phyloP scores from a whole-genome alignment of 2,329 filamentous ascomycete species.

The Diaporthe ilicicola region DNA sequence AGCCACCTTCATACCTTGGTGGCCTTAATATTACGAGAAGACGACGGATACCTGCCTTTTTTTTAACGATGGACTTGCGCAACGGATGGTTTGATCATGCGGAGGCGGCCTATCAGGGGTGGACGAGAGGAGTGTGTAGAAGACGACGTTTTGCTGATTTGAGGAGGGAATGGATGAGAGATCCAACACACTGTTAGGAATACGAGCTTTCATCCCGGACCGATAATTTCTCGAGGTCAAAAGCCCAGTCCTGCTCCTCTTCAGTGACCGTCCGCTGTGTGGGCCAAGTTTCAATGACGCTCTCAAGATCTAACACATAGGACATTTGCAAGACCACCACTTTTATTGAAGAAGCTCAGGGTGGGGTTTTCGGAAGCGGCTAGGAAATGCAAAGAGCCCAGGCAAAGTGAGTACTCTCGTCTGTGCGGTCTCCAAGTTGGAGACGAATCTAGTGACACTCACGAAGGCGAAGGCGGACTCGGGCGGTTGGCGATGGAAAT shows the following conservation, averaged over 20 bases:
- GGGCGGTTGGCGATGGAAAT: neutral
- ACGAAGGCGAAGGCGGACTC: neutral
- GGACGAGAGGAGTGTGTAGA: conserved; percentile 5
- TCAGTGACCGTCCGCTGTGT: neutral
- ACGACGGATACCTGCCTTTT: conserved; percentile 32
- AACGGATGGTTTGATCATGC: conserved; percentile 24
- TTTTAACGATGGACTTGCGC: conserved; percentile 28
- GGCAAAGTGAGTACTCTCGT: no score
- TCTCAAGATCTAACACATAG: neutral
- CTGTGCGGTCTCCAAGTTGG: neutral
- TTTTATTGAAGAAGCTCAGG: neutral
- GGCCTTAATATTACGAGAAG: conserved; percentile 33
- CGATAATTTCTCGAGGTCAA: neutral
- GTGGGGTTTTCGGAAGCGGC: no score
- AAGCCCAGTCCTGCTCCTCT: neutral
- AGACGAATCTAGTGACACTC: neutral
- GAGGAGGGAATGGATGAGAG: neutral
- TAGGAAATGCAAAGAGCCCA: neutral
- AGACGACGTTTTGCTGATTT: conserved; percentile 3
- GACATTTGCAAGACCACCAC: neutral
- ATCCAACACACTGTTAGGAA: conserved; percentile 24
- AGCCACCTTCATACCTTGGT: conserved; percentile 30
- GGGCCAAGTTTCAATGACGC: neutral
- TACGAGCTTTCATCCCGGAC: conserved; percentile 22
- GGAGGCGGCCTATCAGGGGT: conserved; percentile 21